Evolutionary conservation across 768 basidiomycete genomes (phyloP), one percentile per base, ranked within the genome.

Genomic region (Tylopilus intermedius): DNA sequence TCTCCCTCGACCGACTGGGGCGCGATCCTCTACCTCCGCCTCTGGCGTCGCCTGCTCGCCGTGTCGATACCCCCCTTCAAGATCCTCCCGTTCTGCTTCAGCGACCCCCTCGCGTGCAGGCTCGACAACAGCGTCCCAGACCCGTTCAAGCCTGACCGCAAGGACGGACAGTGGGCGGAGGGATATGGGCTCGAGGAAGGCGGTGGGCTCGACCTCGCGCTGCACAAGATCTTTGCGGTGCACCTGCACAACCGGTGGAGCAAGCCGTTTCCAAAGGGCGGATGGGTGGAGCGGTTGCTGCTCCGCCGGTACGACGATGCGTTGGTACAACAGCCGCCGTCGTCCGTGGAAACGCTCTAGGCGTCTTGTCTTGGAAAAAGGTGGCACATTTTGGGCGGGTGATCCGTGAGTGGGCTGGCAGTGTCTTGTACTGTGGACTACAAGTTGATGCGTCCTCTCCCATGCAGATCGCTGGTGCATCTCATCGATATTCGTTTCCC

Each of bases 191-290:
- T 81, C 47, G 80, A 79, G 57, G 78, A 79, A 57, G 86, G 79
- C 4, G 88, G 83, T 6, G 79, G 78, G 11, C 71, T 86, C 54
- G 86, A 88, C 61, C 55, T 71, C 43, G 78, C 75, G 54, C 72
- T 94, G n/a, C 62, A 69, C 47, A 82, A 84, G 47, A 78, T 95
- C 1, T 98, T 94, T 72, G 79, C 84, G 0, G 82, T 98, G 21
- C 95, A 97, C 71, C 66, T 98, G 58, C 95, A 98, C 68, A 96
- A 97, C 71, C 91, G 92, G 66, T 97, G 94, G 94, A 80, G 86
- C 50, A 94, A 90, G 74, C 66, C 71, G 48, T 97, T 88, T 61
- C 94, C 95, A 0, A 64, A 63, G 21, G 80, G 73, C 5, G 94
- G 95, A 0, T 97, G 94, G 94, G 84, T 98, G 1, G 84, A 90